A percentile compares a stretch with the other conserved stretches of the same genome.
Conservation (phyloP, 2,329 filamentous ascomycete species). For the Penicillium sp. region DNA sequence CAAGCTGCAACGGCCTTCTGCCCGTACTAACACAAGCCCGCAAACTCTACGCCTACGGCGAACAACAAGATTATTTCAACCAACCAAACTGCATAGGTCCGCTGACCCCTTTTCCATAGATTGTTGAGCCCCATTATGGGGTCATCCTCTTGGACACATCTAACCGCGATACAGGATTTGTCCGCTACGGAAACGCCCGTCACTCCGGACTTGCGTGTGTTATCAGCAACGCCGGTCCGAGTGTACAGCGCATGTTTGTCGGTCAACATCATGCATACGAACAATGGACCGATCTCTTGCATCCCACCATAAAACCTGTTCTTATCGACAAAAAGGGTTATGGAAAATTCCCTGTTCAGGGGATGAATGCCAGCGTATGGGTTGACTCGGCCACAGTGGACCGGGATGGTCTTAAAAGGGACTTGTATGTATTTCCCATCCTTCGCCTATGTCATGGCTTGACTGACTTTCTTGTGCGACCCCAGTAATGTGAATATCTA, state of each 20-base stretch:
- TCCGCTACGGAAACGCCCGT: constrained; percentile 51
- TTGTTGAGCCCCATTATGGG: neutral
- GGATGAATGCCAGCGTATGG: constrained; percentile 60
- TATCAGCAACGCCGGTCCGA: constrained; percentile 52
- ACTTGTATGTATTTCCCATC: constrained; percentile 12
- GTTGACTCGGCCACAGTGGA: constrained; percentile 51
- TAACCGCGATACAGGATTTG: constrained; percentile 42
- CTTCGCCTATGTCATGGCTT: neutral
- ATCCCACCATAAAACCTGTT: constrained; percentile 53
- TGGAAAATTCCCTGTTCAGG: constrained; percentile 55
- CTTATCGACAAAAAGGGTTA: constrained; percentile 59
- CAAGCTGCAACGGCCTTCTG: constrained; percentile 55
- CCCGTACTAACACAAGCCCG: constrained; percentile 61
- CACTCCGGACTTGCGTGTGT: constrained; percentile 56
- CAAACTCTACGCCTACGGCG: constrained; percentile 65
- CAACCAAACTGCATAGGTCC: constrained; percentile 59
- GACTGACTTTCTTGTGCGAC: neutral
- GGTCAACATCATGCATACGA: constrained; percentile 58
- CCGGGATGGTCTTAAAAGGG: constrained; percentile 3
- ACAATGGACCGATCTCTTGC: constrained; percentile 62
- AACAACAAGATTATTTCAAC: constrained; percentile 64
- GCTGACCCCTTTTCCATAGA: constrained; percentile 1
- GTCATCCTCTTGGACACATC: neutral
- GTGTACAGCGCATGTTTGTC: constrained; percentile 60
- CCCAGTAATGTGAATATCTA: constrained; percentile 14